Evolutionary conservation across 208 protist genomes (phyloP).

Genomic region (Leishmania braziliensis): DNA sequence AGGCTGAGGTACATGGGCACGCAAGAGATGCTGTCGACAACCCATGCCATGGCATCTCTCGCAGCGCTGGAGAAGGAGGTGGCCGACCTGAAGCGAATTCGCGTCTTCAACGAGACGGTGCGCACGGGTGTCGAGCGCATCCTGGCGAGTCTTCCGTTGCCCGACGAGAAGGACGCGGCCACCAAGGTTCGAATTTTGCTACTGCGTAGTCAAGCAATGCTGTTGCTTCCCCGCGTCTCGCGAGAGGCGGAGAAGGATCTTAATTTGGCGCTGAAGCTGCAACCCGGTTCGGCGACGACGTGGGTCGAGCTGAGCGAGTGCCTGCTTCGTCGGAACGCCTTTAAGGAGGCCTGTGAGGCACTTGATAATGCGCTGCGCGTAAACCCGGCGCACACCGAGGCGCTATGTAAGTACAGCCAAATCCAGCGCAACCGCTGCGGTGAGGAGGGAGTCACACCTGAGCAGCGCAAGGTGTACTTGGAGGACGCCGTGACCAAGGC

Average conservation of each 20-base stretch:
- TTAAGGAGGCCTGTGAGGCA: conserved; percentile 75
- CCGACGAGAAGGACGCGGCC: conserved; percentile 48
- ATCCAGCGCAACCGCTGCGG: conserved; percentile 76
- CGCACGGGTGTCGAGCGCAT: conserved; percentile 51
- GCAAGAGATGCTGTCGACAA: not conserved
- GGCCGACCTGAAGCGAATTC: conserved; percentile 47
- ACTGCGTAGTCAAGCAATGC: conserved; percentile 55
- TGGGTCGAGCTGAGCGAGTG: conserved; percentile 86
- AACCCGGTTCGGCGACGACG: conserved; percentile 43
- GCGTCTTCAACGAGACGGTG: conserved; percentile 66
- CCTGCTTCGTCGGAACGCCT: conserved; percentile 71
- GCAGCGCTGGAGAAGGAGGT: conserved; percentile 60
- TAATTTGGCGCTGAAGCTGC: conserved; percentile 75
- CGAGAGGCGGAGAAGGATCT: conserved; percentile 77
- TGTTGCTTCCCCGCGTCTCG: conserved; percentile 73
- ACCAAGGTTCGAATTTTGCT: conserved; percentile 68
- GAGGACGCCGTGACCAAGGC: conserved; percentile 62
- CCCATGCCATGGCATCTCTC: conserved; percentile 25
- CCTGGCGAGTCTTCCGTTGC: conserved; percentile 46
- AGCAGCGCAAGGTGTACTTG: conserved; percentile 49
- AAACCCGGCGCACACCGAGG: conserved; percentile 43
- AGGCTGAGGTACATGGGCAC: not conserved
- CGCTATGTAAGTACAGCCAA: conserved; percentile 84
- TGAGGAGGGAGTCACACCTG: conserved; percentile 44
- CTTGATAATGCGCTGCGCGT: conserved; percentile 71